Percentiles rank a stretch among this genome's conserved stretches.
Conservation (phyloP, 345 rosid genomes). For the Trapa bicornis region DNA sequence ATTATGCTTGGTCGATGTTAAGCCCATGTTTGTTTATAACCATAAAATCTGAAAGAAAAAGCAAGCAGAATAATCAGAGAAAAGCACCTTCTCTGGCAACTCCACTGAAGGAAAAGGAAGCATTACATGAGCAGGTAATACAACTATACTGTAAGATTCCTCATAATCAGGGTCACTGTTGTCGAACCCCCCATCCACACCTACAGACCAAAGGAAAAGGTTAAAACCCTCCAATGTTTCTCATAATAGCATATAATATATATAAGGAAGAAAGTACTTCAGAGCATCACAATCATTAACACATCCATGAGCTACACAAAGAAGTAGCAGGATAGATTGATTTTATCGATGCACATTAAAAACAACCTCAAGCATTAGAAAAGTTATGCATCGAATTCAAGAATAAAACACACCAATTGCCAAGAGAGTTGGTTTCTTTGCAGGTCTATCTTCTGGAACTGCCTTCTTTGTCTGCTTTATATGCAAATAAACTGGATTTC, state of each 20-base stretch:
- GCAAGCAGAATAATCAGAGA: not conserved
- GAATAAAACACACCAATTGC: slow-evolving; percentile 53
- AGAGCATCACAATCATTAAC: not conserved
- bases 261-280: not conserved
- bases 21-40: not conserved
- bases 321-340: not conserved
- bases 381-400: not conserved
- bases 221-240: not conserved
- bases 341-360: not conserved
- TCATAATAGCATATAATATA: slow-evolving; percentile 2
- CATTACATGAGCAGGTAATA: slow-evolving; percentile 61
- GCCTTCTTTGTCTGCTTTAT: slow-evolving; percentile 62
- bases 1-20: not conserved
- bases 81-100: slow-evolving; percentile 88
- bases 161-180: slow-evolving; percentile 77
- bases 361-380: not conserved
- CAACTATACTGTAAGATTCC: slow-evolving; percentile 49
- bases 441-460: slow-evolving; percentile 79
- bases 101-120: slow-evolving; percentile 86
- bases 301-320: not conserved
- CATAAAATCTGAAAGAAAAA: not conserved
- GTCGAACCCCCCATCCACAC: slow-evolving; percentile 92
- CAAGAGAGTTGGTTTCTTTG: slow-evolving; percentile 76
- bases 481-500: slow-evolving; percentile 80
- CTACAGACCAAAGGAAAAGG: slow-evolving; percentile 25